Base-by-base conservation (phyloP, 2,329 filamentous ascomycete genomes). In the Pseudogymnoascus sp. region DNA sequence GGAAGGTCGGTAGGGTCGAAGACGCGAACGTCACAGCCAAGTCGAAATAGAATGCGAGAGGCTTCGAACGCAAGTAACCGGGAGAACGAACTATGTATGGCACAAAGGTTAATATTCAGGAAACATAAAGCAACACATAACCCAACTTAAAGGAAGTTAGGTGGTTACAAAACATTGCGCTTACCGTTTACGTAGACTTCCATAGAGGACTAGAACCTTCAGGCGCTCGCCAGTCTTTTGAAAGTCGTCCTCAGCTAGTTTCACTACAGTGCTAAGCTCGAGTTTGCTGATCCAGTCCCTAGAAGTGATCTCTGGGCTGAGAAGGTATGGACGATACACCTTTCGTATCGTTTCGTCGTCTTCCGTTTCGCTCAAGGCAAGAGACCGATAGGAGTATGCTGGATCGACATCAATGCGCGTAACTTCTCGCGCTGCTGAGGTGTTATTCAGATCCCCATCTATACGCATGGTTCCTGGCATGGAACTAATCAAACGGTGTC, bases 21-120 rank as follows among this genome's bases (percentile, higher is more conserved):
- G 1, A 87, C 73, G 3, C 84, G 79, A 1, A 87, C 84, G 63
- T 87, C 84, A 66, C 83, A 86, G 21, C 84, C 84, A 0, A 88
- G 76, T 2, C 83, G 79, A 68, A 78, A 81, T 2, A 88, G 77
- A 41, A 87, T 83, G 0, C 84, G 74, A 1, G 75, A 75, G 5
- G 77, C 79, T 70, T 88, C 84, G 37, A 74, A 82, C 1, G 84
- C 82, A 2, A 86, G 73, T 0, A 87, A 74, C 3, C 75, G 73
- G 0, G 82, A 85, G 66, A 82, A 87, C 0, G 84, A 87, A 26
- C 80, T 30, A 79, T 60, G 6, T 23, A 23, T 23, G 10, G 13
- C 39, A 26, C 13, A n/a, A 45, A 41, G 5, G 6, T 45, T 52
- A n/a, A 15, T 52, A 23, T 57, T 15, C 34, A 60, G 28, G 23